Evolutionary conservation across 495 filamentous ascomycete species (phyloP).

Genomic region (Apiosordaria backusii): DNA sequence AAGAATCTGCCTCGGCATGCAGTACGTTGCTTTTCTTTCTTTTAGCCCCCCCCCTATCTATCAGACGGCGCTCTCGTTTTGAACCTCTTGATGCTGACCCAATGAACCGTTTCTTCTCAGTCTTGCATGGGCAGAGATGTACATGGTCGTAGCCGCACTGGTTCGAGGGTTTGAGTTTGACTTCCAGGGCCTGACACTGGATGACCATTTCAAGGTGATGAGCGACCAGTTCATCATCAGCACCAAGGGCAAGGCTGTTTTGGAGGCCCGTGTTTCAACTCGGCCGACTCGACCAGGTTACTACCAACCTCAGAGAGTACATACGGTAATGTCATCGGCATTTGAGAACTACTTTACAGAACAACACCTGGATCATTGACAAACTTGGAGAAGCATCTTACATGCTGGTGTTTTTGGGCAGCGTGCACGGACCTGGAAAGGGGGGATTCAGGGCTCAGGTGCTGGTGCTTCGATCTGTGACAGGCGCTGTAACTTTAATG

Average conservation of each 20-base stretch:
- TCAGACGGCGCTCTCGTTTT: no score
- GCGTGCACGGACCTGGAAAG: no score
- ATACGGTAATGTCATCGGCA: no score
- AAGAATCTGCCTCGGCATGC: constrained; percentile 31
- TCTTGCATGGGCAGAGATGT: constrained; percentile 32
- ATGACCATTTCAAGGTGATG: constrained; percentile 22
- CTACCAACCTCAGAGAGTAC: not conserved
- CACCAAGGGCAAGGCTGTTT: constrained; percentile 18
- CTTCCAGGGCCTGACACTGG: constrained; percentile 15
- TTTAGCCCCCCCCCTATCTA: not conserved
- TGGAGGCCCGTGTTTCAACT: not conserved
- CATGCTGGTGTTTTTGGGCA: no score
- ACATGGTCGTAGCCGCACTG: constrained; percentile 23
- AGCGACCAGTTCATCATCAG: constrained; percentile 32
- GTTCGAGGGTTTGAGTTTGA: constrained; percentile 26
- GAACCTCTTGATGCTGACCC: not conserved
- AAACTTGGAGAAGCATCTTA: no score
- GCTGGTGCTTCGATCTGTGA: no score
- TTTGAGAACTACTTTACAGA: no score
- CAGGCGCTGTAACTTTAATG: no score
- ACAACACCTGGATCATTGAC: no score
- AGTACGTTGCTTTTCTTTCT: no score
- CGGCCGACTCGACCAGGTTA: not conserved
- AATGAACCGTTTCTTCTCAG: constrained; percentile 10
- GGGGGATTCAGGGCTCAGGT: no score